phyloP scores from a whole-genome alignment of 2,329 filamentous ascomycete species.

The Fusarium sulawesiense region DNA sequence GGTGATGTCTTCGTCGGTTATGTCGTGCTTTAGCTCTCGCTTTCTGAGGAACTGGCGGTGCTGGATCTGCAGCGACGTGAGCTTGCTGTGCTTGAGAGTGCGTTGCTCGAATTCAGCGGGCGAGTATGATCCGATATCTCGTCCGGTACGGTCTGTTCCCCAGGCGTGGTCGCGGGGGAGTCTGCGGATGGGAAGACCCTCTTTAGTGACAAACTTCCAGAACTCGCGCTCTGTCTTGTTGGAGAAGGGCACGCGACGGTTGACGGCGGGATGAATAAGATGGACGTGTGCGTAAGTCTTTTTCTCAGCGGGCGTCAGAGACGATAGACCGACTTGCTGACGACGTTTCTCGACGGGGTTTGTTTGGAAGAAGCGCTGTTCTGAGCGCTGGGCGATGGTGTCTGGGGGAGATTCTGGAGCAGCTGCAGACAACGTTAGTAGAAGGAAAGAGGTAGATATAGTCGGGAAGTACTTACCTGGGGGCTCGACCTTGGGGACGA shows the following conservation, averaged over 20 bases:
- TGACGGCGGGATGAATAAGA: slow-evolving; percentile 57
- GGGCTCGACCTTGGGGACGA: slow-evolving; percentile 49
- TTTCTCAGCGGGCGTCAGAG: slow-evolving; percentile 60
- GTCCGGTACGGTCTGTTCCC: slow-evolving; percentile 63
- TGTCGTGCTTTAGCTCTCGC: slow-evolving; percentile 45
- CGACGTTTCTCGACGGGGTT: slow-evolving; percentile 61
- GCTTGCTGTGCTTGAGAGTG: slow-evolving; percentile 54
- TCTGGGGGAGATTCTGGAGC: slow-evolving; percentile 52
- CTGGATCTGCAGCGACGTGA: slow-evolving; percentile 57
- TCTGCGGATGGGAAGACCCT: slow-evolving; percentile 61
- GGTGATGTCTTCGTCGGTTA: slow-evolving; percentile 54
- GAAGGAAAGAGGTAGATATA: slow-evolving; percentile 1
- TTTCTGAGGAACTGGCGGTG: slow-evolving; percentile 59
- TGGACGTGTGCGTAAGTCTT: slow-evolving; percentile 61
- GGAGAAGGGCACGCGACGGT: slow-evolving; percentile 51
- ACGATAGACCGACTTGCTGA: slow-evolving; percentile 58
- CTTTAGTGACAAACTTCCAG: slow-evolving; percentile 67
- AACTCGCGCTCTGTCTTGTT: slow-evolving; percentile 66
- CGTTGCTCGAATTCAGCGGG: slow-evolving; percentile 59
- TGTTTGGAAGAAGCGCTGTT: slow-evolving; percentile 61
- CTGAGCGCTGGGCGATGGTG: slow-evolving; percentile 62
- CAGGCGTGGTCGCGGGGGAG: slow-evolving; percentile 57
- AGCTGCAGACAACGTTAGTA: slow-evolving; percentile 25
- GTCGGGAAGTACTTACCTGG: slow-evolving; percentile 20
- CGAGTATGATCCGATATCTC: slow-evolving; percentile 61